Evolutionary conservation across 176 grass and related monocot species (phyloP), one percentile per base, ranked within the genome.

Genomic region (Juncus effusus): DNA sequence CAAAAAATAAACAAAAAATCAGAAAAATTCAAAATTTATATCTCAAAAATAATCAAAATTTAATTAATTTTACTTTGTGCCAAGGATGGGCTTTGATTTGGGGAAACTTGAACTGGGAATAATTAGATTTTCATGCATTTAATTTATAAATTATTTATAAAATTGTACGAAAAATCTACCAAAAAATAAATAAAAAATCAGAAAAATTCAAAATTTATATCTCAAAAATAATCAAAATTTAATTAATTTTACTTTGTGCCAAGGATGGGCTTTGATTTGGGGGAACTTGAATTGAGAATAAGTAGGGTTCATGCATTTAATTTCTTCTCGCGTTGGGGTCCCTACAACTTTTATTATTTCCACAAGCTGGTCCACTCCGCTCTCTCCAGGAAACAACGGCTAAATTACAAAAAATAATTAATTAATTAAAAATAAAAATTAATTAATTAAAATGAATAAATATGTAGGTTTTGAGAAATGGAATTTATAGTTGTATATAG

Each of bases 281-380:
- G 88, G 88, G 60, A 91, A 91, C 54, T 87, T 91, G 67, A 87
- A 92, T 38, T 95, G 85, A 0, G 82, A 86, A 44, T 95, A 95
- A 60, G 89, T 95, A 3, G 90, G 90, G 41, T 95, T 95, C 85
- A 95, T 95, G 16, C 74, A 84, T 75, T 95, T 95, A 54, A 95
- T 95, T 85, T 95, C 90, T 62, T 95, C 90, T 62, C 90, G 78
- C 73, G 90, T 95, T 4, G 90, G 90, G 42, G 90, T 95, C 63
- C 90, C 90, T 59, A 95, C 72, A 74, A 95, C 80, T 83, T 95
- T 95, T 55, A 95, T 95, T 65, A 95, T 90, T 78, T 90, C 83
- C 60, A 95, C 90, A 65, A 95, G 85, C 44, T 95, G 90, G 39
- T 90, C 90, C 2, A 95, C 90, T 14, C 83, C 83, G 70, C 86